Evolutionary conservation across 768 basidiomycete genomes (phyloP), one percentile per base, ranked within the genome.

Genomic region (Cubamyces lactineus): DNA sequence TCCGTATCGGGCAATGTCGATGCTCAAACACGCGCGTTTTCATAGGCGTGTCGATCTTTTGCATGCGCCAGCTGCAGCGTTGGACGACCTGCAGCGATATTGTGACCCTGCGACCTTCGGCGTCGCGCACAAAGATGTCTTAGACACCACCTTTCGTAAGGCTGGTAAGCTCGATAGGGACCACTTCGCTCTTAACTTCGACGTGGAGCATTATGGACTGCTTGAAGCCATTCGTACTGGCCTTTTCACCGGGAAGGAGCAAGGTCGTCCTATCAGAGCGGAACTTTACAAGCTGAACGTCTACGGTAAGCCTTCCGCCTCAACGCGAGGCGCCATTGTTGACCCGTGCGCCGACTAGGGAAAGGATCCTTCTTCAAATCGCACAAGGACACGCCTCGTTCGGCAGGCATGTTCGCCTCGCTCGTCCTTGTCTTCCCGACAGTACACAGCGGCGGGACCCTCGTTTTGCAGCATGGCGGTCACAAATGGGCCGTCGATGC

Each of bases 391-490:
- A 63, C 65, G 1, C 61, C 58, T 0, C 53, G 61, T 26, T 43
- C 40, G 4, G 21, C 49, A 39, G 50, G 23, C 8, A 63, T 60
- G 65, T 66, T 86, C 40, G 84, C 79, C 1, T 83, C 83, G 0
- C 75, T 86, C 6, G 78, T 85, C 0, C 65, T 84, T 43, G 39
- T 80, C 15, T 76, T 83, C 50, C 83, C 84, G 16, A 78, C 78
- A 2, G 26, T 61, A 0, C 79, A 84, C 62, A 71, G 78, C 56
- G 83, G 83, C 2, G 84, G 83, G 1, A 64, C 70, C 19, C 74
- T 83, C 13, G 52, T 74, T 3, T 69, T 85, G 28, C 50, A 49
- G 7, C 62, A 67, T 9, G 61, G 59, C 3, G 62, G 53, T 3
- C 21, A 34, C n/a, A 40, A 63, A 30, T 67, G 53, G 52, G 23